phyloP scores from a whole-genome alignment of 169 alveolate genomes.

The Plasmodium vivax region DNA sequence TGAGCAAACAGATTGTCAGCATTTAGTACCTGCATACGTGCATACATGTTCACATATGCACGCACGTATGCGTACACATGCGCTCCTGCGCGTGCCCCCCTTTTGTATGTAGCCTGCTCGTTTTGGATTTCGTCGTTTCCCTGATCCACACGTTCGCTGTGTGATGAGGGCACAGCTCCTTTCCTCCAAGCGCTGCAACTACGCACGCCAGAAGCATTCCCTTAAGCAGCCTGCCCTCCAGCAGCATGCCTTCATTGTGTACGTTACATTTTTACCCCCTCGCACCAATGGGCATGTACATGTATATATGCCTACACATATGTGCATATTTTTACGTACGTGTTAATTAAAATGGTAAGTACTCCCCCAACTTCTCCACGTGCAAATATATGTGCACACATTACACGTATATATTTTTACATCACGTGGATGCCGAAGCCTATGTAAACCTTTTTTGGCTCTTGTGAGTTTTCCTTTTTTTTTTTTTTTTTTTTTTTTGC shows the following conservation, averaged over 20 bases:
- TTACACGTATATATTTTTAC: neutral
- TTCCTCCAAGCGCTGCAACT: neutral
- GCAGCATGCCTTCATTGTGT: neutral
- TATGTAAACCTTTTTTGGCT: neutral
- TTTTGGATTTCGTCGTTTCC: neutral
- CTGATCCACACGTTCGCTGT: neutral
- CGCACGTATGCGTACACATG: neutral
- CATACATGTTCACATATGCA: constrained; percentile 4
- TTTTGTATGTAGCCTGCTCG: neutral
- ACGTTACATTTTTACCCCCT: neutral
- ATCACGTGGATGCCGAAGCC: neutral
- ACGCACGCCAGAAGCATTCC: neutral
- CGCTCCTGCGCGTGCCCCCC: neutral
- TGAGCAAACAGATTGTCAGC: neutral
- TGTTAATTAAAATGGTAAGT: neutral
- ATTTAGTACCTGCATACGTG: neutral
- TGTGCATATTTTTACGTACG: neutral
- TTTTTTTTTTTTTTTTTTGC: neutral
- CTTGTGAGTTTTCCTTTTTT: neutral
- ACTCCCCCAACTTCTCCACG: neutral
- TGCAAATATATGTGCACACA: neutral
- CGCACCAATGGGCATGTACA: neutral
- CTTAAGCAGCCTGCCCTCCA: neutral
- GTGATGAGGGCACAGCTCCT: neutral
- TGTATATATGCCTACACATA: neutral